Conservation (phyloP, 169 alveolate species). For the Plasmodium relictum region DNA sequence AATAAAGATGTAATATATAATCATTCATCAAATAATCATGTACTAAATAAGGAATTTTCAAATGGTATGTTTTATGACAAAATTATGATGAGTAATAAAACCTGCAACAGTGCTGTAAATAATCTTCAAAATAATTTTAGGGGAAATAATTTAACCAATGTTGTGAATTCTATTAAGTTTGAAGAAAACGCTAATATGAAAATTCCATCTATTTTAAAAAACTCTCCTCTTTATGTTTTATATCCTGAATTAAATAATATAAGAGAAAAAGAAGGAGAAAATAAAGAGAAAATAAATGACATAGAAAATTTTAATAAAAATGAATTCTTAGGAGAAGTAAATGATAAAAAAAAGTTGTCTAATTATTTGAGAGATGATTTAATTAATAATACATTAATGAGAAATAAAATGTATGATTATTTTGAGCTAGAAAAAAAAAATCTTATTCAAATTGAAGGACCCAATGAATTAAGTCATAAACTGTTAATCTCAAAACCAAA, state of each 20-base stretch:
- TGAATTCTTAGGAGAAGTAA: not conserved
- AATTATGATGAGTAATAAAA: slow-evolving; percentile 4
- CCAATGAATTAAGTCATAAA: slow-evolving; percentile 11
- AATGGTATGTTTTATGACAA: slow-evolving; percentile 30
- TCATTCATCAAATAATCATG: not conserved
- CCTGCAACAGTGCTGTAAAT: slow-evolving; percentile 25
- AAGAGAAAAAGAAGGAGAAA: not conserved
- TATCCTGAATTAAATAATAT: slow-evolving; percentile 37
- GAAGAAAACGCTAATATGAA: slow-evolving; percentile 37
- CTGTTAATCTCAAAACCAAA: not conserved
- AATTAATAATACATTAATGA: slow-evolving; percentile 3
- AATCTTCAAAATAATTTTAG: slow-evolving; percentile 46
- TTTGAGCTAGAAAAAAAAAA: slow-evolving; percentile 56
- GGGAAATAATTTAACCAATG: slow-evolving; percentile 27
- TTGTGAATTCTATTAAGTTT: slow-evolving; percentile 37
- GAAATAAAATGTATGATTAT: slow-evolving; percentile 60
- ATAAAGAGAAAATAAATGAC: not conserved
- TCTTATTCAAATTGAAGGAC: slow-evolving; percentile 15
- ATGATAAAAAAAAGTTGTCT: not conserved
- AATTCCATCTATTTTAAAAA: slow-evolving; percentile 32
- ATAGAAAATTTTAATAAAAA: not conserved
- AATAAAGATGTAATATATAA: not conserved
- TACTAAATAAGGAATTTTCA: slow-evolving; percentile 8
- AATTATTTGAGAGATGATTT: slow-evolving; percentile 3
- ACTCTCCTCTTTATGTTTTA: slow-evolving; percentile 37